A percentile compares a stretch with the other conserved stretches of the same genome.
Evolutionary conservation across 2,329 filamentous ascomycete species (phyloP).

Genomic region (Xylaria polymorpha): DNA sequence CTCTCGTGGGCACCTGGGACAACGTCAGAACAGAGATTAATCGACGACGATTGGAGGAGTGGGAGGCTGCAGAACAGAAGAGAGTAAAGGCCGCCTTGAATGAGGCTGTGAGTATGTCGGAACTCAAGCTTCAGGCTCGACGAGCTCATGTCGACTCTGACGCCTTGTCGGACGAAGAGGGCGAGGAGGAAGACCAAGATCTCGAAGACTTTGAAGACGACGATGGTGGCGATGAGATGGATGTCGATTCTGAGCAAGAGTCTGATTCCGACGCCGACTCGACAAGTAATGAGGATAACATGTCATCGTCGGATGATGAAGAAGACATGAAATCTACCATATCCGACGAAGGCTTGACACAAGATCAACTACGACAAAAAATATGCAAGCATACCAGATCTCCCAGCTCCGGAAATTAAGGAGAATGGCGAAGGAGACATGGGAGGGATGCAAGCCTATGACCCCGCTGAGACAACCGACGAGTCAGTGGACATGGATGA

Average conservation of each 20-base stretch:
- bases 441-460: slow-evolving; percentile 39
- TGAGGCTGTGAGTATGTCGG: slow-evolving; percentile 77
- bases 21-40: slow-evolving; percentile 73
- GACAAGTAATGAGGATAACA: slow-evolving; percentile 64
- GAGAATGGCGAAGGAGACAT: slow-evolving; percentile 37
- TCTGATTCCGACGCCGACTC: slow-evolving; percentile 52
- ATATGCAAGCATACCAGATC: slow-evolving; percentile 71
- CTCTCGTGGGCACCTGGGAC: slow-evolving; percentile 69
- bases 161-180: slow-evolving; percentile 56
- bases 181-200: slow-evolving; percentile 51
- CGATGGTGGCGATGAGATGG: slow-evolving; percentile 55
- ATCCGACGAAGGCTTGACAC: slow-evolving; percentile 73
- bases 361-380: slow-evolving; percentile 76
- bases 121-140: slow-evolving; percentile 74
- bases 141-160: slow-evolving; percentile 66
- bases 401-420: slow-evolving; percentile 45
- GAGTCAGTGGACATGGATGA: slow-evolving; percentile 77
- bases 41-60: slow-evolving; percentile 67
- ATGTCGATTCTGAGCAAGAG: slow-evolving; percentile 52
- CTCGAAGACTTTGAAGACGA: slow-evolving; percentile 60
- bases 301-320: slow-evolving; percentile 73
- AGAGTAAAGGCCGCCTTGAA: slow-evolving; percentile 76
- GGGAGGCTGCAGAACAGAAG: slow-evolving; percentile 73
- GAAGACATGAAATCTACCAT: slow-evolving; percentile 63
- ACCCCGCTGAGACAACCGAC: slow-evolving; percentile 66